Base-by-base conservation (phyloP, 2,329 filamentous ascomycete genomes). In the Colletotrichum gigasporum region DNA sequence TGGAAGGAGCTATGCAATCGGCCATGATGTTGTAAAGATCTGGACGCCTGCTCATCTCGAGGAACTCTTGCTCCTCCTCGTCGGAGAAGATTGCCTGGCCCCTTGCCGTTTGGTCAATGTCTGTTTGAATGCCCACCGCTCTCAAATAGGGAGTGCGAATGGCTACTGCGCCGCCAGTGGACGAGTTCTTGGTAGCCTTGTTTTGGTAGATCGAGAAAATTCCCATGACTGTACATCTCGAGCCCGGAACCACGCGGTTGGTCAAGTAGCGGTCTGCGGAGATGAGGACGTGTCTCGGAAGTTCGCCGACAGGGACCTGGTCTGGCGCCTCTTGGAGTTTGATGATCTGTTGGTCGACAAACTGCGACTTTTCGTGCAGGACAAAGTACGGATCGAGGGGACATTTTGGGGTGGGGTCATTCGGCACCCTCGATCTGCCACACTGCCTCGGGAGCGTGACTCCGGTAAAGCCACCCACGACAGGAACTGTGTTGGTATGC, bases 191-290 rank as follows among this genome's bases (percentile, higher is more conserved):
- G 41, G 88, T 91, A 39, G 90, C 91, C 78, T 98, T 98, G 71
- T 91, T 91, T 76, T 97, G 93, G 78, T 97, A 99, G 73, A 98
- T 98, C 28, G 95, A 97, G 81, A 97, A 99, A 32, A 99, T 93
- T 18, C 96, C 96, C 87, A 96, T 98, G 16, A 99, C 86, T 3
- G 94, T 97, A 76, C 96, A 99, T 75, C 95, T 87, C 52, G 95
- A 96, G 28, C 96, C 96, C 5, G 96, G 96, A 3, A 99, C 94
- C 3, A 99, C 96, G 53, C 94, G 89, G 75, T 99, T 99, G 10
- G 95, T 96, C 47, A 99, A 83, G 74, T 98, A 97, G 55, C 96
- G 88, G 74, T 99, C 96, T n/a, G 96, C 96, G 0, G 94, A 97
- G 66, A 99, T 92, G 66, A 98, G 87, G 45, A 99, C 96, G 72